phyloP scores from a whole-genome alignment of 2,329 filamentous ascomycete genomes.

The Sclerotinia trifoliorum region DNA sequence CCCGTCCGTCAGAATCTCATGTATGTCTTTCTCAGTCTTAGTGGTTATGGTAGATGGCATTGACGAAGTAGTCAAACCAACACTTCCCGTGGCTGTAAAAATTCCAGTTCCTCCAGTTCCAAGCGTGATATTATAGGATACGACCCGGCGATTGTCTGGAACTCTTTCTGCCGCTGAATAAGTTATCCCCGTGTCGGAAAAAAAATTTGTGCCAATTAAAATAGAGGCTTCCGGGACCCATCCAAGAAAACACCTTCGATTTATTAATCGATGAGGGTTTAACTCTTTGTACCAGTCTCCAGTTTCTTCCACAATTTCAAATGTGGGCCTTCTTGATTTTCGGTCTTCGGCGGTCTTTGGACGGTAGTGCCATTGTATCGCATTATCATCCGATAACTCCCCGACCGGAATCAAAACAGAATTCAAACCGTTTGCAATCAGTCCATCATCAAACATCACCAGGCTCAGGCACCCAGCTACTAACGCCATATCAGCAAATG shows the following conservation, averaged over 20 bases:
- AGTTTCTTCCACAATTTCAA: not conserved
- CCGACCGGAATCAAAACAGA: not conserved
- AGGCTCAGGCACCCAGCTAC: too few species aligned
- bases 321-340: not conserved
- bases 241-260: slow-evolving; percentile 2
- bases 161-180: not conserved
- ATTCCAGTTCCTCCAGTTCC: not conserved
- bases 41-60: not conserved
- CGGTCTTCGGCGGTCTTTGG: not conserved
- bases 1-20: not conserved
- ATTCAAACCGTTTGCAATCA: not conserved
- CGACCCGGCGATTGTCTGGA: not conserved
- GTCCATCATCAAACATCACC: not conserved
- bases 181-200: not conserved
- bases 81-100: not conserved
- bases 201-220: not conserved
- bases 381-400: not conserved
- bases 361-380: not conserved
- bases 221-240: slow-evolving; percentile 6
- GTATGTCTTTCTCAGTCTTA: not conserved
- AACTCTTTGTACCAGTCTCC: not conserved
- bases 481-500: not conserved
- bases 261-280: not conserved
- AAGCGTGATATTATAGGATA: not conserved
- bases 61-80: not conserved